These are phyloP conservation scores for Auricularia cornea DNA, from an alignment of 768 basidiomycete species.

Conservation along the genomic window DNA sequence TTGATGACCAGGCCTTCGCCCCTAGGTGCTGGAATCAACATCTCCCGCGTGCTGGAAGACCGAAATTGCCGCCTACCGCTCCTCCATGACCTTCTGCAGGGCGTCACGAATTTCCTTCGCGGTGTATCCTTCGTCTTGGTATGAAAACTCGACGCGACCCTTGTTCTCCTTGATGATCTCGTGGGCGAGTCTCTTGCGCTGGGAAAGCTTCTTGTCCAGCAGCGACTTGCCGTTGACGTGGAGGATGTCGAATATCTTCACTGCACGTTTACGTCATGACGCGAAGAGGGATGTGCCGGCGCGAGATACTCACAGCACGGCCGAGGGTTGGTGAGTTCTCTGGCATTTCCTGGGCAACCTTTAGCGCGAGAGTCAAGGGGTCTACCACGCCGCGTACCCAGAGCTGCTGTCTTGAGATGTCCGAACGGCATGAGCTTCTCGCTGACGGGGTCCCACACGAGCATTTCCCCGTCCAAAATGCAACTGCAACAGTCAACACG, in stretches of 20 bases:
- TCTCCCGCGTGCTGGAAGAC: too few relatives aligned
- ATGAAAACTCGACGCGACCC: slow-evolving; percentile 75
- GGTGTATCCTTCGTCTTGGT: slow-evolving; percentile 64
- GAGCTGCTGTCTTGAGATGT: slow-evolving; percentile 84
- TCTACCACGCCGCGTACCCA: slow-evolving; percentile 40
- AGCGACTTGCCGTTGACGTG: slow-evolving; percentile 81
- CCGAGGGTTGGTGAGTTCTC: slow-evolving; percentile 63
- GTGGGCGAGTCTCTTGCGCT: slow-evolving; percentile 72
- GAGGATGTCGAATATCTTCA: slow-evolving; percentile 93
- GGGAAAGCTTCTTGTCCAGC: slow-evolving; percentile 57
- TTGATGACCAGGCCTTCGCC: slow-evolving; percentile 95
- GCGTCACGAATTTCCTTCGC: slow-evolving; percentile 70
- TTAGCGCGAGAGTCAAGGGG: neutral
- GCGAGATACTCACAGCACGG: slow-evolving; percentile 93
- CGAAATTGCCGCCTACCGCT: slow-evolving; percentile 25
- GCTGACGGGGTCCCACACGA: slow-evolving; percentile 92
- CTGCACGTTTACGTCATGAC: slow-evolving; percentile 35
- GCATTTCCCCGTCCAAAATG: slow-evolving; percentile 96
- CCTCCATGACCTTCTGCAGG: slow-evolving; percentile 78
- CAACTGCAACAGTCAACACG: slow-evolving; percentile 42
- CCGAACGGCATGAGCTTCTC: slow-evolving; percentile 89
- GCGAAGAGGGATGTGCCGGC: too few relatives aligned
- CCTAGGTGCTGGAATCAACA: slow-evolving; percentile 24
- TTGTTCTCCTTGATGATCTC: slow-evolving; percentile 56
- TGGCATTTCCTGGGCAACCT: slow-evolving; percentile 49